Evolutionary conservation across 2,329 filamentous ascomycete species (phyloP), one percentile per base, ranked within the genome.

Genomic region (Lachnellula cervina): DNA sequence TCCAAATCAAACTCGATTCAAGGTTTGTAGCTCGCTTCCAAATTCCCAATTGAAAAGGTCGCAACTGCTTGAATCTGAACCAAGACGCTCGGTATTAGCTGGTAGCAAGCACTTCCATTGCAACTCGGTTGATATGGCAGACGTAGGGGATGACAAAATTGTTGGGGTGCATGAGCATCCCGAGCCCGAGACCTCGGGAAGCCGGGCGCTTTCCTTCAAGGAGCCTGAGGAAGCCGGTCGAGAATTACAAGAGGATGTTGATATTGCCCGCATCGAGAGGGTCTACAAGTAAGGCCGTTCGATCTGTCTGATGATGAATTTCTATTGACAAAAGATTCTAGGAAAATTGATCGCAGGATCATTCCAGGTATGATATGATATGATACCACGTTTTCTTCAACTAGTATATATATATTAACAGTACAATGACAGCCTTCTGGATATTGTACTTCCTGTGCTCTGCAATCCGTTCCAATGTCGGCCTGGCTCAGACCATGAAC

Each of bases 401-500:
- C n/a, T 23, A 25, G 52, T 21, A 57, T 17, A 37, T 17, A 37
- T 44, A 28, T 38, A 42, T 44, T 56, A 14, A 55, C 54, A 38
- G 52, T 40, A 37, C n/a, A 35, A 40, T 17, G 14, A 21, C 59
- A 80, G 89, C 91, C 32, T 93, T 96, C 72, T 96, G 91, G 91
- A 72, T 87, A 16, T 80, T 96, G 16, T 96, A 96, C 75, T 96
- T 96, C 69, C 81, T 96, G 61, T 94, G 90, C 77, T 94, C 90
- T 0, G 91, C 90, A 58, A 94, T 96, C 66, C 86, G 90, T 51
- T 94, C 90, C 66, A 96, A 95, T 72, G 89, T 96, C 62, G 90
- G 90, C 59, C 84, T 96, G 63, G 89, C 91, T n/a, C 90, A 96
- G 74, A 96, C 91, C 1, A 96, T 96, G 91, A 96, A 96, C 73